phyloP scores from a whole-genome alignment of 441 rosid genomes.

The Corymbia citriodora region DNA sequence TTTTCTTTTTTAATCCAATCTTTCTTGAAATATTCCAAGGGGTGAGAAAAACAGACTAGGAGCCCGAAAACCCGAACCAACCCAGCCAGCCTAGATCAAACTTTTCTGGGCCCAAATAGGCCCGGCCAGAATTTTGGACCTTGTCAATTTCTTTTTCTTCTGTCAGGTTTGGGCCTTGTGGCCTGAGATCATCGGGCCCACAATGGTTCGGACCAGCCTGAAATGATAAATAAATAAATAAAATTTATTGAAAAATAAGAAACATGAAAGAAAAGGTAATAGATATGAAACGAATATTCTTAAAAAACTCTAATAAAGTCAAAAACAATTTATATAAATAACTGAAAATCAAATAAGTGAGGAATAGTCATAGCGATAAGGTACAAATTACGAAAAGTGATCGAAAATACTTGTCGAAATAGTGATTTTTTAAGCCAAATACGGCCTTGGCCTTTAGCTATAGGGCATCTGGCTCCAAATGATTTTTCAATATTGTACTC shows the following conservation, averaged over 20 bases:
- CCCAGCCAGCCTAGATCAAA: neutral
- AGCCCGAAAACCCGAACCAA: neutral
- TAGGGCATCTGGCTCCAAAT: neutral
- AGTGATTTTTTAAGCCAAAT: neutral
- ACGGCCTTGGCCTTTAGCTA: neutral
- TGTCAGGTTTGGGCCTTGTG: neutral
- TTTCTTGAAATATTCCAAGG: neutral
- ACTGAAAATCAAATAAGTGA: neutral
- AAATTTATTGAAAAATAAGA: neutral
- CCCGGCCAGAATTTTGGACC: neutral
- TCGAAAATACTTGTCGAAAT: neutral
- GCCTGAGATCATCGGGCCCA: fast-evolving
- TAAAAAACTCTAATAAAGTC: neutral
- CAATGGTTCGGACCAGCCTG: neutral
- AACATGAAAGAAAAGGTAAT: neutral
- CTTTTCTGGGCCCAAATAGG: neutral
- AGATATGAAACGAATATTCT: neutral
- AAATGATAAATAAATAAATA: neutral
- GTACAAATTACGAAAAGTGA: neutral
- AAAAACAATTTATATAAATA: neutral
- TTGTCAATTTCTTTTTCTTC: neutral
- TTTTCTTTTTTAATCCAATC: neutral
- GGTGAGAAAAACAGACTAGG: neutral
- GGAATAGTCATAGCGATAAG: too few relatives aligned
- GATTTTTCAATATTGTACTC: neutral